Conservation (phyloP, 331 rosid genomes). For the Phaseolus coccineus region DNA sequence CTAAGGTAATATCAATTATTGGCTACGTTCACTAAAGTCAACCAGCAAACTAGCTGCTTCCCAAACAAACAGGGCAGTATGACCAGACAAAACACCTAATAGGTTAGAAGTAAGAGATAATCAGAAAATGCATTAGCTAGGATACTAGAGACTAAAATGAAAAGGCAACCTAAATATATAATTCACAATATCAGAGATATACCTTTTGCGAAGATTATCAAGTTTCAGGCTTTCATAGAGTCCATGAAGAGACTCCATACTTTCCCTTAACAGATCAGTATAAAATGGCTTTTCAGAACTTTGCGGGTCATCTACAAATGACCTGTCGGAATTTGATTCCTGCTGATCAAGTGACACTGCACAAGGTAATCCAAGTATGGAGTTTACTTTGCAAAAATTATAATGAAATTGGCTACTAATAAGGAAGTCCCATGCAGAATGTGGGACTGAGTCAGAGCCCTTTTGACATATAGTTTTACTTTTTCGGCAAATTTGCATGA, state of each 20-base stretch:
- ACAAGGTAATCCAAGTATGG: slow-evolving; percentile 54
- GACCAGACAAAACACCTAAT: slow-evolving; percentile 1
- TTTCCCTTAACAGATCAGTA: slow-evolving; percentile 69
- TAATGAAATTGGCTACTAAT: slow-evolving; percentile 77
- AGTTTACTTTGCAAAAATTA: slow-evolving; percentile 67
- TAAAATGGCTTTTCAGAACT: slow-evolving; percentile 58
- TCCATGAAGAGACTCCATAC: slow-evolving; percentile 90
- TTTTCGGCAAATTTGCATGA: slow-evolving; percentile 72
- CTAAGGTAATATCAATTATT: slow-evolving; percentile 26
- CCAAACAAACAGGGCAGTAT: slow-evolving; percentile 12
- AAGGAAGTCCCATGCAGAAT: slow-evolving; percentile 91
- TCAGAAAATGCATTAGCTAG: slow-evolving; percentile 3
- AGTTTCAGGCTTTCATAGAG: slow-evolving; percentile 92
- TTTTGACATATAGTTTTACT: slow-evolving; percentile 49
- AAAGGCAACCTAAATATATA: slow-evolving; percentile 11
- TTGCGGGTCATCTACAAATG: slow-evolving; percentile 42
- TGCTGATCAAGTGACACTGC: slow-evolving; percentile 50
- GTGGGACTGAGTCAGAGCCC: slow-evolving; percentile 45
- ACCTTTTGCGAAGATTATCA: slow-evolving; percentile 91
- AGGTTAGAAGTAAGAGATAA: slow-evolving; percentile 9
- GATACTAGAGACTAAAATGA: slow-evolving; percentile 26
- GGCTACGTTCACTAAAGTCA: slow-evolving; percentile 27
- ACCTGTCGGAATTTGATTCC: slow-evolving; percentile 45
- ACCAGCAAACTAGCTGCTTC: slow-evolving; percentile 33
- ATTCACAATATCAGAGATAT: slow-evolving; percentile 17